Evolutionary conservation across 768 basidiomycete species (phyloP), one percentile per base, ranked within the genome.

Genomic region (Phaffia australis): DNA sequence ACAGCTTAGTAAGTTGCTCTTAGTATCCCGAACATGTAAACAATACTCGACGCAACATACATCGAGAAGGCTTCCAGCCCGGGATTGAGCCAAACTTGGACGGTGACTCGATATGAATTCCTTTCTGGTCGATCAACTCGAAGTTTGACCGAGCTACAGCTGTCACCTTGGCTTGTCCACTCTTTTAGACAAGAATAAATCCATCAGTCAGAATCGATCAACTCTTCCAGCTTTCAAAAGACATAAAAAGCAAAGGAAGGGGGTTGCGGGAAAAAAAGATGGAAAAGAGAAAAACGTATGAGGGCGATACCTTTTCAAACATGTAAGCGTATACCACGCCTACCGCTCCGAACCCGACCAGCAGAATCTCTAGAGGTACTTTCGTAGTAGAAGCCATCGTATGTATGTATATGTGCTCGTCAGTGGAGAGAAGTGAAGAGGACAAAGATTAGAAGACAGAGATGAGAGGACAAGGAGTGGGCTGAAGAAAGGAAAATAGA

Each of bases 121-220:
- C 86, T 50, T 81, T 73, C 15, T 75, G 83, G n/a, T 79, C 77
- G 16, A 84, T 79, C 1, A 78, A 75, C 16, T 83, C 80, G 72
- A 82, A 86, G 67, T 87, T 87, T 60, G 86, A 83, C 64, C 87
- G 76, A 1, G 87, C 87, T 1, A 89, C 85, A 21, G 79, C 84
- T 0, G 87, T 88, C 11, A 89, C 83, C 29, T 82, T 79, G 0
- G 81, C 85, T 35, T 80, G 77, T 15, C 83, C 81, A 70, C 83
- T 82, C 66, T 81, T 77, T 68, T 83, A 78, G 25, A 86, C 76
- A 62, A 85, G 79, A 60, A 81, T 77, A 0, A 84, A 80, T 71
- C 84, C 84, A 86, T 62, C 1, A 55, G 11, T 7, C 29, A 51
- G 9, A 42, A 32, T 18, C 6, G 23, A 42, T 42, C 50, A 30